Percentiles rank a stretch among this genome's conserved stretches.
Evolutionary conservation across 2,329 filamentous ascomycete genomes (phyloP).

Genomic region (Colletotrichum theobromicola): DNA sequence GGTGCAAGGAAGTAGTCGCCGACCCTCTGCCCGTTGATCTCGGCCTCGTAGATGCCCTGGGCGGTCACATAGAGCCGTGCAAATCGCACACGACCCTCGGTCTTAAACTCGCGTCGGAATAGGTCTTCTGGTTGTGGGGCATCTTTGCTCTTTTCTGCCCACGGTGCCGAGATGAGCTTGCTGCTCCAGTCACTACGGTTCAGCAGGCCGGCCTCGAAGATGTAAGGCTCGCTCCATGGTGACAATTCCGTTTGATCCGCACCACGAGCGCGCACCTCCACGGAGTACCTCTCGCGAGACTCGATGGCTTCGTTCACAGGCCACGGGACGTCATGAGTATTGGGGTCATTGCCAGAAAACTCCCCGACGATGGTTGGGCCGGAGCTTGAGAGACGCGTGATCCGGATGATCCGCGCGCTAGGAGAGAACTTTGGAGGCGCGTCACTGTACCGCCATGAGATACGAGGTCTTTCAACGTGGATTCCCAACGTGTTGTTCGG

Average conservation of each 20-base stretch:
- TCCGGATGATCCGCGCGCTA: constrained; percentile 44
- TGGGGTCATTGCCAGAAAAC: constrained; percentile 28
- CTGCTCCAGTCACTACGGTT: constrained; percentile 32
- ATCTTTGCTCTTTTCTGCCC: constrained; percentile 32
- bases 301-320: constrained; percentile 34
- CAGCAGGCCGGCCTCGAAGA: constrained; percentile 39
- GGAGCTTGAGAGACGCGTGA: constrained; percentile 27
- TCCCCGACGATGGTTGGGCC: constrained; percentile 24
- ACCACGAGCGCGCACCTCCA: constrained; percentile 38
- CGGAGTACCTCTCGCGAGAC: constrained; percentile 32
- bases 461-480: constrained; percentile 43
- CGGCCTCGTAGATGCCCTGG: constrained; percentile 49
- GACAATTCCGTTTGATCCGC: constrained; percentile 10
- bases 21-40: constrained; percentile 50
- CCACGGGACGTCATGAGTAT: constrained; percentile 49
- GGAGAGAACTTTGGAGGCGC: constrained; percentile 44
- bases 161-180: constrained; percentile 32
- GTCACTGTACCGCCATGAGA: constrained; percentile 50
- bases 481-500: constrained; percentile 42
- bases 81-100: constrained; percentile 25
- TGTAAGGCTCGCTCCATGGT: constrained; percentile 30
- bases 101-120: constrained; percentile 38
- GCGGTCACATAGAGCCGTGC: constrained; percentile 53
- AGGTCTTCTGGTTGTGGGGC: constrained; percentile 26
- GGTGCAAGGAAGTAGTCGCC: constrained; percentile 50